A percentile compares a stretch with the other conserved stretches of the same genome.
phyloP scores from a whole-genome alignment of 108 stramenopile species.

The Stephanodiscus minutulus region DNA sequence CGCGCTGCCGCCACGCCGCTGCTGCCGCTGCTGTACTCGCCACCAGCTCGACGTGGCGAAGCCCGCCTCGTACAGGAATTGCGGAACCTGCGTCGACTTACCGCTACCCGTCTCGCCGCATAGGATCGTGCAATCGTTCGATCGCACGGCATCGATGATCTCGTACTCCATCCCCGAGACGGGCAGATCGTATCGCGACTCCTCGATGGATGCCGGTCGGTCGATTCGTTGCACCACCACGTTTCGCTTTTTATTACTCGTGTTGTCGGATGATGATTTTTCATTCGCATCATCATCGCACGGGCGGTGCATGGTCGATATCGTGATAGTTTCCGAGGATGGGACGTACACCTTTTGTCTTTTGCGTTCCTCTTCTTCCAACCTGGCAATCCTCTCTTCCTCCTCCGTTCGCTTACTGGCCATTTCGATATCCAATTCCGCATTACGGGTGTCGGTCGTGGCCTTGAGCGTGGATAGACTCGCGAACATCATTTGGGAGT shows the following conservation, averaged over 20 bases:
- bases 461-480: constrained; percentile 36
- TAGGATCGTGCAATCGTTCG: constrained; percentile 91
- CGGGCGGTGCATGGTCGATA: constrained; percentile 36
- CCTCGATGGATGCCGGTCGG: constrained; percentile 65
- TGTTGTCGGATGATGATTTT: constrained; percentile 25
- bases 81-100: constrained; percentile 92
- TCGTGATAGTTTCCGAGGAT: constrained; percentile 26
- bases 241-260: constrained; percentile 12
- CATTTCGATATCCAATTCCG: constrained; percentile 34
- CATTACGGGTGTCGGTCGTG: constrained; percentile 36
- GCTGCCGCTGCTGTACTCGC: constrained; percentile 11
- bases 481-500: constrained; percentile 44
- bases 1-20: not conserved
- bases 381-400: constrained; percentile 29
- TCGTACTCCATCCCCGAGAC: constrained; percentile 98
- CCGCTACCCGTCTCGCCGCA: constrained; percentile 86
- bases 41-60: constrained; percentile 52
- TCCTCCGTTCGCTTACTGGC: constrained; percentile 34
- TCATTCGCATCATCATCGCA: constrained; percentile 32
- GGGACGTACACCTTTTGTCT: constrained; percentile 39
- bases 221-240: constrained; percentile 47
- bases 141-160: constrained; percentile 93
- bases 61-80: constrained; percentile 96
- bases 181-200: constrained; percentile 86
- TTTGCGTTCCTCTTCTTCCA: constrained; percentile 54